A percentile compares a stretch with the other conserved stretches of the same genome.
Conservation (phyloP, 495 filamentous ascomycete genomes). For the Amorphotheca resinae region DNA sequence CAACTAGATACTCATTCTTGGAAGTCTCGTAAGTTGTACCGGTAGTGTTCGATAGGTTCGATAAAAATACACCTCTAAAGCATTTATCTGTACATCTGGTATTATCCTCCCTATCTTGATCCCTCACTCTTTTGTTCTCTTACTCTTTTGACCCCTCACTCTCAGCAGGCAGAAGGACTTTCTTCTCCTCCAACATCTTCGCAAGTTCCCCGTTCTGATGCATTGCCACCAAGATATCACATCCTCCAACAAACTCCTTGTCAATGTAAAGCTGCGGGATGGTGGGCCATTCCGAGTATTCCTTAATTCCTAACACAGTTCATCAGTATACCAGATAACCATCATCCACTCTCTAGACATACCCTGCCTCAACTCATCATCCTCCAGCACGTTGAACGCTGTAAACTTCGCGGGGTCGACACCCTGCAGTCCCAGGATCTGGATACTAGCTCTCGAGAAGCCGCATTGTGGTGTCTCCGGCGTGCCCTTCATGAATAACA, state of each 20-base stretch:
- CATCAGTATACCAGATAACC: background rate
- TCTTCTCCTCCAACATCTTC: slow-evolving; percentile 82
- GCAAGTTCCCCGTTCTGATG: slow-evolving; percentile 92
- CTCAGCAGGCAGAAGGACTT: slow-evolving; percentile 51
- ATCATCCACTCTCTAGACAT: slow-evolving; percentile 24
- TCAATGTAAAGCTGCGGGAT: slow-evolving; percentile 94
- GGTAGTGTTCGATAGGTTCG: too few species aligned
- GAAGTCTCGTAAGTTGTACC: too few species aligned
- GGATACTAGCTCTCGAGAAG: slow-evolving; percentile 89
- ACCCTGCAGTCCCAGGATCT: slow-evolving; percentile 87
- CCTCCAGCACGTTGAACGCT: slow-evolving; percentile 93
- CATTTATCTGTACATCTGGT: background rate
- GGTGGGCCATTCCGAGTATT: slow-evolving; percentile 97
- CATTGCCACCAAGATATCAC: slow-evolving; percentile 95
- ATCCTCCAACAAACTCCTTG: slow-evolving; percentile 92
- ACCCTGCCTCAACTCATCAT: slow-evolving; percentile 77
- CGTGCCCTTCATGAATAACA: slow-evolving; percentile 98
- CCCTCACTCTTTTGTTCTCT: background rate
- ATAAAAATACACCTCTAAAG: too few species aligned
- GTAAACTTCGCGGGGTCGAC: slow-evolving; percentile 95
- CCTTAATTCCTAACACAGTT: slow-evolving; percentile 66
- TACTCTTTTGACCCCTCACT: slow-evolving; percentile 7
- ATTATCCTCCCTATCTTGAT: background rate
- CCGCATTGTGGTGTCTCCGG: slow-evolving; percentile 96
- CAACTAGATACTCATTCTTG: too few species aligned